A percentile compares a stretch with the other conserved stretches of the same genome.
Conservation (phyloP, 163 green algal genomes). For the Scenedesmus sp. region DNA sequence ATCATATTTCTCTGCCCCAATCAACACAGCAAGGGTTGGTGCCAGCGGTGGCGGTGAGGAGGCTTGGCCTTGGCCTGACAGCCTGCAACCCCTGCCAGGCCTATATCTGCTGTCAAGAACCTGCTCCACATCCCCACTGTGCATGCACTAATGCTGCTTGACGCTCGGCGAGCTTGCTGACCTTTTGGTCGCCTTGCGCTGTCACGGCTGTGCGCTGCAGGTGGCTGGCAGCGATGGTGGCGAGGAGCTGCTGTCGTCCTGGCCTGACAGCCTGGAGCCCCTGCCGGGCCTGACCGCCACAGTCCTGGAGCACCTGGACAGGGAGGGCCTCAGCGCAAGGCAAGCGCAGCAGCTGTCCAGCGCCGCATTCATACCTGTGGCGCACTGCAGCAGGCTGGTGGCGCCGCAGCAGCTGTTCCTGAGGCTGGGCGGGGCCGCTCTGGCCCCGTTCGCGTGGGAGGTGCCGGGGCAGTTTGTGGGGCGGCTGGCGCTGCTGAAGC, state of each 20-base stretch:
- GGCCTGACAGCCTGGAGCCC: constrained; percentile 52
- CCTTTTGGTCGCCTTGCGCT: too few relatives aligned
- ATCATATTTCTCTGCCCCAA: too few relatives aligned
- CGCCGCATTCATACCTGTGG: constrained; percentile 75
- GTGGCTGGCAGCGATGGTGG: constrained; percentile 55
- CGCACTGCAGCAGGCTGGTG: constrained; percentile 71
- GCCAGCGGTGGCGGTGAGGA: neutral
- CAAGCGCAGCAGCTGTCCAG: constrained; percentile 44
- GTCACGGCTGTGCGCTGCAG: too few relatives aligned
- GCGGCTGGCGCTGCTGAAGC: constrained; percentile 60
- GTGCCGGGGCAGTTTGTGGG: constrained; percentile 55
- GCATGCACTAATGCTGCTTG: too few relatives aligned
- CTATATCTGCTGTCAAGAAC: too few relatives aligned
- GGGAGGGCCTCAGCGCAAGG: constrained; percentile 60
- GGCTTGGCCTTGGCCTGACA: too few relatives aligned
- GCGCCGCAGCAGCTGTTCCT: constrained; percentile 70
- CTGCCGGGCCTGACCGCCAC: neutral
- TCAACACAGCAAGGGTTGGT: too few relatives aligned
- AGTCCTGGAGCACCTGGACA: constrained; percentile 69
- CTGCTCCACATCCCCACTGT: too few relatives aligned
- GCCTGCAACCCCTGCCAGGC: too few relatives aligned
- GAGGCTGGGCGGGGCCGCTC: constrained; percentile 60
- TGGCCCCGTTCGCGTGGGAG: constrained; percentile 79
- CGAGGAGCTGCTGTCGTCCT: constrained; percentile 69
- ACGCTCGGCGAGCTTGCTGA: too few relatives aligned